Percentiles rank a stretch among this genome's conserved stretches.
These are phyloP conservation scores for Zasmidium angulare DNA, from an alignment of 2,329 filamentous ascomycete species.

Conservation along the genomic window DNA sequence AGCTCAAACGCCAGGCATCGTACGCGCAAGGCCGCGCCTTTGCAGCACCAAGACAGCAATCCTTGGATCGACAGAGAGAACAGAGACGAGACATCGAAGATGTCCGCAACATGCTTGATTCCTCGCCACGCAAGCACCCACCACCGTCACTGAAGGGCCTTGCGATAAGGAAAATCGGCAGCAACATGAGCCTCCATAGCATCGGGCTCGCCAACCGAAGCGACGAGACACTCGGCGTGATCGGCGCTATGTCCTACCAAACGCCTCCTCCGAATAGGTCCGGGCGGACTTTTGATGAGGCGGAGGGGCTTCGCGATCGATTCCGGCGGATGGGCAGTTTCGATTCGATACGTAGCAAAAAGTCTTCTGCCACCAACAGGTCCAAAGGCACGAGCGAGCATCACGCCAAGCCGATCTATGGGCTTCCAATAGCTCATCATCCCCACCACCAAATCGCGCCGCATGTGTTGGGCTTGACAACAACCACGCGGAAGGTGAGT, in stretches of 20 bases:
- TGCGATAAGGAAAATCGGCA: constrained; percentile 24
- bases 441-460: constrained; percentile 16
- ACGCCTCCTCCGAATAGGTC: constrained; percentile 21
- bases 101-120: constrained; percentile 42
- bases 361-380: constrained; percentile 7
- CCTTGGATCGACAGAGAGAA: constrained; percentile 47
- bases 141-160: constrained; percentile 16
- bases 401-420: constrained; percentile 7
- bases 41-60: constrained; percentile 52
- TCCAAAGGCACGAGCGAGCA: constrained; percentile 6
- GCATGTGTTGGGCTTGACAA: constrained; percentile 26
- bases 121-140: constrained; percentile 46
- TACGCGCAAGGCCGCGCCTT: constrained; percentile 53
- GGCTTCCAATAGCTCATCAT: no score
- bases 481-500: constrained; percentile 18
- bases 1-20: constrained; percentile 38
- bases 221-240: constrained; percentile 19
- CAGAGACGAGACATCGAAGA: constrained; percentile 43
- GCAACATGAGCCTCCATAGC: constrained; percentile 26
- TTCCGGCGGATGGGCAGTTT: constrained; percentile 30
- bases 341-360: constrained; percentile 28
- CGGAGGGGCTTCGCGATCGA: constrained; percentile 22
- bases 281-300: constrained; percentile 1
- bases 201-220: constrained; percentile 21
- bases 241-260: constrained; percentile 25